These are phyloP conservation scores for Paraglomus brasilianum DNA, from an alignment of 192 early-diverging fungal species.

Conservation along the genomic window DNA sequence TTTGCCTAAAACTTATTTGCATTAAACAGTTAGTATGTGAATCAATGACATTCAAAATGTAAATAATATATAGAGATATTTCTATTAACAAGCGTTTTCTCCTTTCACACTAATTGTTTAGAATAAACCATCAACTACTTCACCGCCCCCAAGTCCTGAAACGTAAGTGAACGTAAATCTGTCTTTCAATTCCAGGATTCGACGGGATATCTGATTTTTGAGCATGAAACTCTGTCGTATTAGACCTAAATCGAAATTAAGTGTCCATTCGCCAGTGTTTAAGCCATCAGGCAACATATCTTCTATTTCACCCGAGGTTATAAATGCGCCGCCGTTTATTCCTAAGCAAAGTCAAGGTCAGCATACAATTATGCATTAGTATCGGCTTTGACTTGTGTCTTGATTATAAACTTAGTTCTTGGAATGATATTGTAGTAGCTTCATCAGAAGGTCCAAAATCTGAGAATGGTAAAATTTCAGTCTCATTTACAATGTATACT, in stretches of 20 bases:
- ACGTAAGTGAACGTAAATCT: slow-evolving; percentile 10
- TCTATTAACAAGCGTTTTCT: not conserved
- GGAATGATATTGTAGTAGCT: too few species aligned
- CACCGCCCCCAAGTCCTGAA: slow-evolving; percentile 20
- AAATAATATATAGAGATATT: slow-evolving; percentile 15
- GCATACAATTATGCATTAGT: not conserved
- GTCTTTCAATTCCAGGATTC: not conserved
- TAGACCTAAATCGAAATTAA: slow-evolving; percentile 54
- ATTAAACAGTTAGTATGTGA: not conserved
- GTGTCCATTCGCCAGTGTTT: slow-evolving; percentile 70
- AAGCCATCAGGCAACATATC: slow-evolving; percentile 50
- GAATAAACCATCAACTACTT: not conserved
- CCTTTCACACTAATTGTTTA: not conserved
- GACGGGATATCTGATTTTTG: too few species aligned
- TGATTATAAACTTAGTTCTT: too few species aligned
- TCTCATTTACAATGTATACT: too few species aligned
- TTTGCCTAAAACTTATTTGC: not conserved
- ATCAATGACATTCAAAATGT: not conserved
- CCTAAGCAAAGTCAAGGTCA: slow-evolving; percentile 46
- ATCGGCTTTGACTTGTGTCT: not conserved
- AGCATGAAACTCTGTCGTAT: not conserved
- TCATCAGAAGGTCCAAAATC: too few species aligned
- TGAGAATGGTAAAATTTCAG: too few species aligned
- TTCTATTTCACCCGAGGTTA: slow-evolving; percentile 49
- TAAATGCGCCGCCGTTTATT: slow-evolving; percentile 59